These are phyloP conservation scores for Dryadomyces quercivorus DNA, from an alignment of 2,329 filamentous ascomycete species.

Conservation along the genomic window DNA sequence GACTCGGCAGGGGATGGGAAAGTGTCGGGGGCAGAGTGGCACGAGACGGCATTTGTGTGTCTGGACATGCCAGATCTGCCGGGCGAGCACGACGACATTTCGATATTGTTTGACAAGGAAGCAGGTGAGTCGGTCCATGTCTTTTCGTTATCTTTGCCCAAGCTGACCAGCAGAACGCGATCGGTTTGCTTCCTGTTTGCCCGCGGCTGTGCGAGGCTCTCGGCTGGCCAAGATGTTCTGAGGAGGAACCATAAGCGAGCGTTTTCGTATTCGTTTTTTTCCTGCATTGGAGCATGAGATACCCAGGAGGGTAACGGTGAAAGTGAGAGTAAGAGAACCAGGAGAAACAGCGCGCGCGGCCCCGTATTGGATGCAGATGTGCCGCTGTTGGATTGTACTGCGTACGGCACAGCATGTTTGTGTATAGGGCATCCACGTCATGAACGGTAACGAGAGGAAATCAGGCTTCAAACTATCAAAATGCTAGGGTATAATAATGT, in stretches of 20 bases:
- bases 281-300: constrained; percentile 1
- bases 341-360: no score
- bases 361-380: no score
- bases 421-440: background rate
- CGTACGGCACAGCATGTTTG: background rate
- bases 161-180: constrained; percentile 34
- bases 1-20: constrained; percentile 11
- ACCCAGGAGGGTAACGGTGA: background rate
- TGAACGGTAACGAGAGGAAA: background rate
- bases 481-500: background rate
- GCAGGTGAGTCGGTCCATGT: constrained; percentile 58
- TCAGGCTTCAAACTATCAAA: background rate
- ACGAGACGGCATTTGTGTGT: constrained; percentile 60
- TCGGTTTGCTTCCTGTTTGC: constrained; percentile 36
- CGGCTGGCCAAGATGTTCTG: constrained; percentile 11
- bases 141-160: no score
- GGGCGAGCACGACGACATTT: constrained; percentile 85
- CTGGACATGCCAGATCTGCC: constrained; percentile 81
- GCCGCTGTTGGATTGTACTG: background rate
- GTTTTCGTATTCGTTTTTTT: background rate
- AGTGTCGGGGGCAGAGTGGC: constrained; percentile 21
- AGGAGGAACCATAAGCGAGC: background rate
- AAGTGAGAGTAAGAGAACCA: background rate
- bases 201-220: constrained; percentile 43
- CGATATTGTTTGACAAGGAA: constrained; percentile 71